These are phyloP conservation scores for Panaeolus cyanescens DNA, from an alignment of 768 basidiomycete species.

Conservation along the genomic window DNA sequence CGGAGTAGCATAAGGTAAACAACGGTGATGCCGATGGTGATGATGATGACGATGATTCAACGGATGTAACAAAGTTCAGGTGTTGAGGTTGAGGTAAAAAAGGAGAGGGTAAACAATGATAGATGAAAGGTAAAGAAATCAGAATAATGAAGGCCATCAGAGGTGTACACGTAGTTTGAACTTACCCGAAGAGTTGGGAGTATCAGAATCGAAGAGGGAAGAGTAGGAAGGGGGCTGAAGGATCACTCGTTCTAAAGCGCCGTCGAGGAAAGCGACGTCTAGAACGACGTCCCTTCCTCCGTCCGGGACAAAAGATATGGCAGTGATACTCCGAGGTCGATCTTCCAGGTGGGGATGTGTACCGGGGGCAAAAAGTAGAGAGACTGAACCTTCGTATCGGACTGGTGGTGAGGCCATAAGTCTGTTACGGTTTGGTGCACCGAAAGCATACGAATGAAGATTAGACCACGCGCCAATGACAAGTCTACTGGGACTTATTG, in stretches of 20 bases:
- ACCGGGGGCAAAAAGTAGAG: conserved; percentile 24
- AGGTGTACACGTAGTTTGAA: background rate
- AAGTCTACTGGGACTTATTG: conserved; percentile 55
- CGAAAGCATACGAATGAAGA: conserved; percentile 61
- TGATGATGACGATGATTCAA: no score
- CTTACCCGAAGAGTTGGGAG: background rate
- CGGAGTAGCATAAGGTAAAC: no score
- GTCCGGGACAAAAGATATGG: conserved; percentile 50
- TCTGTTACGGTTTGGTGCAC: conserved; percentile 12
- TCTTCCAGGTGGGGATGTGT: conserved; percentile 22
- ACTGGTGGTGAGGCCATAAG: conserved; percentile 42
- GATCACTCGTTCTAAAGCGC: conserved; percentile 51
- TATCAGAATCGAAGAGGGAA: conserved; percentile 9
- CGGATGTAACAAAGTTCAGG: no score
- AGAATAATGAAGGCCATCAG: conserved; percentile 5
- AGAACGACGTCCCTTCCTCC: conserved; percentile 43
- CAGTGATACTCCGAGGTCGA: conserved; percentile 52
- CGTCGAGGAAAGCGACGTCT: conserved; percentile 62
- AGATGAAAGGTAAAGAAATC: background rate
- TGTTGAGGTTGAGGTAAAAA: background rate
- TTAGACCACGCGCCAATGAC: conserved; percentile 60
- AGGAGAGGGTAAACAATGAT: background rate
- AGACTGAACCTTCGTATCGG: conserved; percentile 45
- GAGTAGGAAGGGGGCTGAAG: conserved; percentile 8
- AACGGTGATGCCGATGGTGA: no score